phyloP scores from a whole-genome alignment of 768 basidiomycete species.

The Suillus tomentosus region DNA sequence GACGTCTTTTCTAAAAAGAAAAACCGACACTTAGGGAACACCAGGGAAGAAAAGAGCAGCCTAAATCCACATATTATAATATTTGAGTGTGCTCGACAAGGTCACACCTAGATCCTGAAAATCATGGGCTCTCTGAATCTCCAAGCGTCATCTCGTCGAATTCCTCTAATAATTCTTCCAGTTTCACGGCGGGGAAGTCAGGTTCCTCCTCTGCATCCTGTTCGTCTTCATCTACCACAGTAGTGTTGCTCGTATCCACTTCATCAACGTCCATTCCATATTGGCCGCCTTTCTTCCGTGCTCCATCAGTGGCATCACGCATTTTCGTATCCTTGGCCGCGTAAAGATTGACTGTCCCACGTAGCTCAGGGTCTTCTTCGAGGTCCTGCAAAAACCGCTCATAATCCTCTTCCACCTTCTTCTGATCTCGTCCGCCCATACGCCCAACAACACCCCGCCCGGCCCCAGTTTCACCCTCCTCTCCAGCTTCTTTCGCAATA shows the following conservation, averaged over 20 bases:
- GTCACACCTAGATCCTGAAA: neutral
- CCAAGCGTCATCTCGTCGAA: constrained; percentile 90
- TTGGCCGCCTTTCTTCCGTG: constrained; percentile 24
- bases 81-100: neutral
- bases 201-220: constrained; percentile 65
- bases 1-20: neutral
- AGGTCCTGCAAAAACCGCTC: constrained; percentile 92
- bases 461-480: constrained; percentile 77
- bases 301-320: constrained; percentile 36
- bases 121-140: constrained; percentile 30
- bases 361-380: constrained; percentile 93
- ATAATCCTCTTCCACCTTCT: constrained; percentile 96
- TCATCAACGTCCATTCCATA: constrained; percentile 71
- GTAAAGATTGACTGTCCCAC: constrained; percentile 86
- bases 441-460: constrained; percentile 88
- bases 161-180: constrained; percentile 87
- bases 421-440: constrained; percentile 86
- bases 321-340: constrained; percentile 61
- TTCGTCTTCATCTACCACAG: constrained; percentile 26
- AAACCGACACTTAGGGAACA: no score
- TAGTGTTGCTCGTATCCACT: constrained; percentile 30
- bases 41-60: neutral
- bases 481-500: constrained; percentile 90
- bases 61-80: neutral
- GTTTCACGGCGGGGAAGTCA: constrained; percentile 85